phyloP scores from a whole-genome alignment of 768 basidiomycete genomes.

The Pisolithus tinctorius region DNA sequence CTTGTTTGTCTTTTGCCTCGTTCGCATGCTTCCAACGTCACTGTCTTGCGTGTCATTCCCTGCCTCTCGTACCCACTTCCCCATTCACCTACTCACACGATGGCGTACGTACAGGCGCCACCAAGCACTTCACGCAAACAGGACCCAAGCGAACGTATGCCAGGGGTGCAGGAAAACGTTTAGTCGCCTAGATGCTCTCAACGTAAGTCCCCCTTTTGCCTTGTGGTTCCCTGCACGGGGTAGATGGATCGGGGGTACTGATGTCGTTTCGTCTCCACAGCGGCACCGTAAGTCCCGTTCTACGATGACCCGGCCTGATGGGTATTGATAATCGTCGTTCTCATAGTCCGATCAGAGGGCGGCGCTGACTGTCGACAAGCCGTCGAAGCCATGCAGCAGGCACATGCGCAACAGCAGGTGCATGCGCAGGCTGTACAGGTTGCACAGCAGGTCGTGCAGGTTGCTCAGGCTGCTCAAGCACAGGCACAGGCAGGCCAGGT shows the following conservation, averaged over 20 bases:
- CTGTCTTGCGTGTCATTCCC: background rate
- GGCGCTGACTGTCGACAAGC: conserved; percentile 65
- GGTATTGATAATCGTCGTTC: conserved; percentile 15
- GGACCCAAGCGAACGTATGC: conserved; percentile 80
- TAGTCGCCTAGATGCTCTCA: conserved; percentile 88
- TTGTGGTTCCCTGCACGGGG: conserved; percentile 7
- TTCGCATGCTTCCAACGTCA: background rate
- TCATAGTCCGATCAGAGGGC: conserved; percentile 75
- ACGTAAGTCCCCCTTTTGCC: conserved; percentile 57
- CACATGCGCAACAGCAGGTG: conserved; percentile 16
- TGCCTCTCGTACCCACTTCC: background rate
- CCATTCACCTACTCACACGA: background rate
- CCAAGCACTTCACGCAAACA: conserved; percentile 81
- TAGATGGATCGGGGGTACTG: too few relatives aligned
- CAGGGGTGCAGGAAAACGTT: conserved; percentile 93
- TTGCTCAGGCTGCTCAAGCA: background rate
- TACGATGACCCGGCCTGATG: conserved; percentile 4
- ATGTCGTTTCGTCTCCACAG: conserved; percentile 27
- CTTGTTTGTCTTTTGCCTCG: background rate
- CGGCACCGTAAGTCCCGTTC: conserved; percentile 60
- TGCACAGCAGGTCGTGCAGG: background rate
- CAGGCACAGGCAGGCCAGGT: background rate
- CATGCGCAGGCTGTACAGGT: conserved; percentile 12
- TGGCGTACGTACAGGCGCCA: conserved; percentile 53
- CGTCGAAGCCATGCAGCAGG: conserved; percentile 32